phyloP scores from a whole-genome alignment of 352 stramenopile species.

The Globisporangium splendens region DNA sequence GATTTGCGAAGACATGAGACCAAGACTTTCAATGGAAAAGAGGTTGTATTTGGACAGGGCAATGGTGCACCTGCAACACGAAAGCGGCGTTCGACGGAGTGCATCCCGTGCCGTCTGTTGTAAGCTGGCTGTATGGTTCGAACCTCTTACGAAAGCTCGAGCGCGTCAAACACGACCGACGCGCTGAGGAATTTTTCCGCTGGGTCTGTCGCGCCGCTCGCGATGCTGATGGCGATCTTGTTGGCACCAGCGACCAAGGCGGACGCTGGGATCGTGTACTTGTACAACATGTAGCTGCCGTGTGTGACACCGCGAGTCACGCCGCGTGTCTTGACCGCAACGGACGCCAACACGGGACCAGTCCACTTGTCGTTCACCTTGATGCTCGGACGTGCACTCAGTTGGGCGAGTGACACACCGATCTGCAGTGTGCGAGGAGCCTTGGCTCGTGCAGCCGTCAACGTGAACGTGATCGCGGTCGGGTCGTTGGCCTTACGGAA shows the following conservation, averaged over 20 bases:
- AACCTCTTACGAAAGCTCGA: slow-evolving; percentile 31
- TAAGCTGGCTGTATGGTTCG: no score
- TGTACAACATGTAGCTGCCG: slow-evolving; percentile 51
- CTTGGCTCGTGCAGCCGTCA: slow-evolving; percentile 22
- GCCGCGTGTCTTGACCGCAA: slow-evolving; percentile 39
- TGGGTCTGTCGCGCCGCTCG: slow-evolving; percentile 38
- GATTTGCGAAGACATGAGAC: no score
- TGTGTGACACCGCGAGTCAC: slow-evolving; percentile 38
- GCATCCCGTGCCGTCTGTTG: no score
- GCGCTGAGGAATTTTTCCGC: slow-evolving; percentile 36
- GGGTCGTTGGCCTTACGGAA: slow-evolving; percentile 47
- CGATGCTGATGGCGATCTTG: slow-evolving; percentile 32
- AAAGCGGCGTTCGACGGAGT: no score
- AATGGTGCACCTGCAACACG: no score
- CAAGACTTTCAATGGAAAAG: no score
- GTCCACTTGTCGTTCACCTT: slow-evolving; percentile 41
- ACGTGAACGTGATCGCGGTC: slow-evolving; percentile 28
- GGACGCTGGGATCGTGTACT: slow-evolving; percentile 38
- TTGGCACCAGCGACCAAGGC: slow-evolving; percentile 35
- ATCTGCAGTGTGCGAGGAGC: slow-evolving; percentile 29
- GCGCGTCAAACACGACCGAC: slow-evolving; percentile 43
- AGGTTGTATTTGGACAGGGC: no score
- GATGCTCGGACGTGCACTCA: slow-evolving; percentile 25
- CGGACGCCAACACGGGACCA: slow-evolving; percentile 23
- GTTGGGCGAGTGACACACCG: slow-evolving; percentile 35